These are phyloP conservation scores for Panicum miliaceum DNA, from an alignment of 176 grass and related monocot genomes.

Conservation along the genomic window DNA sequence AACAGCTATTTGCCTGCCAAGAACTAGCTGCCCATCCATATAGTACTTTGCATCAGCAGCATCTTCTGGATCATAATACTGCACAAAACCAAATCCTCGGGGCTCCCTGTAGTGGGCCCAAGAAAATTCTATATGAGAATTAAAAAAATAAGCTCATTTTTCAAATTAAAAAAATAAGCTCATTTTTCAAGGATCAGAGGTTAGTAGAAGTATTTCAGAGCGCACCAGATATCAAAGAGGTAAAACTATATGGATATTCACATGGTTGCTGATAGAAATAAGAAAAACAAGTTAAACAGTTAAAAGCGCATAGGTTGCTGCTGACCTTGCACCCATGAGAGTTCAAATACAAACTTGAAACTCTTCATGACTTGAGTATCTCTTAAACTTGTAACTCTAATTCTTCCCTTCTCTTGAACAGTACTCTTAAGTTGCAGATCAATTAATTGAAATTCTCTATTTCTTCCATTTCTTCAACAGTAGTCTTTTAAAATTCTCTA, in stretches of 20 bases:
- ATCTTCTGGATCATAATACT: slow-evolving; percentile 80
- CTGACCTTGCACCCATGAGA: slow-evolving; percentile 87
- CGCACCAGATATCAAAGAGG: neutral
- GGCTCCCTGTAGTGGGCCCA: slow-evolving; percentile 56
- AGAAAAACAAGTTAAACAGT: slow-evolving; percentile 34
- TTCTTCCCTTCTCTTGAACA: slow-evolving; percentile 91
- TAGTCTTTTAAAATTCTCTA: slow-evolving; percentile 59
- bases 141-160: neutral
- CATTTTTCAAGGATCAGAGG: neutral
- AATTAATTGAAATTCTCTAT: slow-evolving; percentile 55
- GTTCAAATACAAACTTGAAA: slow-evolving; percentile 72
- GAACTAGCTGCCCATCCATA: slow-evolving; percentile 90
- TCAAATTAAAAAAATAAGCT: neutral
- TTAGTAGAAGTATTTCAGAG: neutral
- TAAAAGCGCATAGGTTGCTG: slow-evolving; percentile 61
- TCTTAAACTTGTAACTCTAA: slow-evolving; percentile 74
- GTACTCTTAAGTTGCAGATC: slow-evolving; percentile 25
- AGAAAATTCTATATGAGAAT: neutral
- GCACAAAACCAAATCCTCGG: slow-evolving; percentile 91
- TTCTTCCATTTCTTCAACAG: slow-evolving; percentile 81
- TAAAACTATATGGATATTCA: slow-evolving; percentile 13
- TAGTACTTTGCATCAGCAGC: slow-evolving; percentile 93
- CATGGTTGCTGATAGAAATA: slow-evolving; percentile 3
- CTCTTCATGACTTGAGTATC: slow-evolving; percentile 74
- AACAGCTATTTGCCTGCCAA: slow-evolving; percentile 89